Percentiles rank a stretch among this genome's conserved stretches.
Conservation (phyloP, 169 alveolate genomes). For the Amoebophrya sp. region DNA sequence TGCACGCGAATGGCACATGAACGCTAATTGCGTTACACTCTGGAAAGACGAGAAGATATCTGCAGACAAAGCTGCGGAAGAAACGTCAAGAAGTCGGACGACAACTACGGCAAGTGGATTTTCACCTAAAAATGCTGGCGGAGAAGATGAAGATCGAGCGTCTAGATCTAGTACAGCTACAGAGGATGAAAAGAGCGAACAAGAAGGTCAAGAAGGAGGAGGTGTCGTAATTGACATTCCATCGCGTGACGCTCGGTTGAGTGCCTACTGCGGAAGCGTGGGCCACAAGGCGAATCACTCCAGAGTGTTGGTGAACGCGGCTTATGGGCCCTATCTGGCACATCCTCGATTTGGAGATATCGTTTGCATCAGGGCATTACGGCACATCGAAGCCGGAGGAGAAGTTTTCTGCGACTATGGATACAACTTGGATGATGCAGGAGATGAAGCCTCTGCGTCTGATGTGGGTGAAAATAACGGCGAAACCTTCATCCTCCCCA, state of each 20-base stretch:
- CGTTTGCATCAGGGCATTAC: background rate
- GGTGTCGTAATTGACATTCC: background rate
- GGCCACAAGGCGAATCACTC: conserved; percentile 20
- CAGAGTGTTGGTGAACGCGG: background rate
- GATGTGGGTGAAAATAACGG: too few relatives aligned
- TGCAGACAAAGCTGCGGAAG: too few relatives aligned
- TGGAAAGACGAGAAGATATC: background rate
- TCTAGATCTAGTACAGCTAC: too few relatives aligned
- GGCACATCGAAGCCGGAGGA: background rate
- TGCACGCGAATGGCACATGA: background rate
- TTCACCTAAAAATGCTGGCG: too few relatives aligned
- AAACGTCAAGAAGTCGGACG: too few relatives aligned
- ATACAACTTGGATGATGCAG: background rate
- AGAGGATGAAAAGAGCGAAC: too few relatives aligned
- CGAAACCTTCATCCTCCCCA: too few relatives aligned
- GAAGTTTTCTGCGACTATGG: conserved; percentile 1
- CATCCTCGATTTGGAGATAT: background rate
- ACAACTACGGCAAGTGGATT: too few relatives aligned
- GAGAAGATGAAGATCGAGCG: too few relatives aligned
- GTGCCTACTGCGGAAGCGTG: background rate
- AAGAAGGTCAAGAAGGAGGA: too few relatives aligned
- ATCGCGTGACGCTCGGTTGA: background rate
- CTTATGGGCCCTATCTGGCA: background rate
- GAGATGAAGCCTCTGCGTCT: too few relatives aligned
- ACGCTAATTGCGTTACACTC: background rate